Conservation (phyloP, 306 rosid species). For the Rosa multiflora region DNA sequence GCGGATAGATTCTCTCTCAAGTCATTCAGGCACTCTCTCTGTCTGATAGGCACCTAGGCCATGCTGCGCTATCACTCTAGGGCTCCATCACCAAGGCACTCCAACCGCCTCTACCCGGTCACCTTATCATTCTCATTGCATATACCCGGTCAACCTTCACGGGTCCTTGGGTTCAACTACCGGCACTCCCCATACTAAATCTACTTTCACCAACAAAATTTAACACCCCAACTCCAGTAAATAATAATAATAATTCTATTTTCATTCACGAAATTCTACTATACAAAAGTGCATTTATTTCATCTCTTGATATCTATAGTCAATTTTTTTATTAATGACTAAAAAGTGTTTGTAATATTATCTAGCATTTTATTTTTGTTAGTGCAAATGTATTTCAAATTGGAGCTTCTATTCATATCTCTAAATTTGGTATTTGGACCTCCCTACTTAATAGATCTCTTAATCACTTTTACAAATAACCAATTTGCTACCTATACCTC, state of each 20-base stretch:
- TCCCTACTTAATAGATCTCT: too few relatives aligned
- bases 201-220: not conserved
- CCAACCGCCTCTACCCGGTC: slow-evolving; percentile 41
- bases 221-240: not conserved
- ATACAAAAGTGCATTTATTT: too few relatives aligned
- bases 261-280: too few relatives aligned
- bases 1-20: slow-evolving; percentile 33
- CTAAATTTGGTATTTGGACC: too few relatives aligned
- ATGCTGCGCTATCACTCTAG: slow-evolving; percentile 22
- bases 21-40: not conserved
- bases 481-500: too few relatives aligned
- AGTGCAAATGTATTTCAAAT: too few relatives aligned
- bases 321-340: too few relatives aligned
- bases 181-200: not conserved
- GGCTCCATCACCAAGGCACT: not conserved
- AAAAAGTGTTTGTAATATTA: too few relatives aligned
- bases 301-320: too few relatives aligned
- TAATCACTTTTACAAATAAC: too few relatives aligned
- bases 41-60: slow-evolving; percentile 18
- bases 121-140: slow-evolving; percentile 31
- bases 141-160: slow-evolving; percentile 53
- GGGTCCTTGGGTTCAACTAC: slow-evolving; percentile 57
- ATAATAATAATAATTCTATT: not conserved
- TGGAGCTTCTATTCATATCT: too few relatives aligned
- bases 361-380: too few relatives aligned